These are phyloP conservation scores for Theileria equi DNA, from an alignment of 169 alveolate species.

Conservation along the genomic window DNA sequence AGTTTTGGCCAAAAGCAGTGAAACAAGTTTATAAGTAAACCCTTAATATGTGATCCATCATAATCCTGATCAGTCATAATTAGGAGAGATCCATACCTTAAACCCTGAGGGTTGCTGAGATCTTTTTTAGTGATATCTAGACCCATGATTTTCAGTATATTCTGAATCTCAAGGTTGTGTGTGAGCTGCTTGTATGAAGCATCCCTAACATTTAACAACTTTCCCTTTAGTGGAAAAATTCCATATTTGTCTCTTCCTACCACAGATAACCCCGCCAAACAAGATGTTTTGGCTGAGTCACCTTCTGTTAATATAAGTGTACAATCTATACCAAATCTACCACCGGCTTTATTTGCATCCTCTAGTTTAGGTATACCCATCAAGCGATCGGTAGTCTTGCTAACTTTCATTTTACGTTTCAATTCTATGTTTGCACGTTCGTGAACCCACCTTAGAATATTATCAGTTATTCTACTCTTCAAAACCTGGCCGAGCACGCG, in stretches of 20 bases:
- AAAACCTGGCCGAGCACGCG: constrained; percentile 85
- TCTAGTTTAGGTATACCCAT: constrained; percentile 94
- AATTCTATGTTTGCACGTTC: constrained; percentile 92
- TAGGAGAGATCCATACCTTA: constrained; percentile 98
- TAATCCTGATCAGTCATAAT: constrained; percentile 99
- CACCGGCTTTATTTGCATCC: constrained; percentile 99
- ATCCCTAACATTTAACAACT: constrained; percentile 98
- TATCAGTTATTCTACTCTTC: constrained; percentile 86
- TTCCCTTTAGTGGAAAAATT: constrained; percentile 99
- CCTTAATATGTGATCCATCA: constrained; percentile 99
- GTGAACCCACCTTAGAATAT: constrained; percentile 89
- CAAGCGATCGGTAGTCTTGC: constrained; percentile 71
- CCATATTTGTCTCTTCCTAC: constrained; percentile 98
- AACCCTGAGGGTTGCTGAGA: constrained; percentile 84
- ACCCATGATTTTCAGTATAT: constrained; percentile 94
- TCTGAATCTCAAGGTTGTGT: constrained; percentile 95
- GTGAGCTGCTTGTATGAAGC: constrained; percentile 92
- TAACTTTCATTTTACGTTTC: constrained; percentile 81
- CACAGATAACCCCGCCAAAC: constrained; percentile 98
- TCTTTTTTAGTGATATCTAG: constrained; percentile 84
- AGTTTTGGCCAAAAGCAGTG: constrained; percentile 99
- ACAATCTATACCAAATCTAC: constrained; percentile 89
- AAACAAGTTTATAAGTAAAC: constrained; percentile 96
- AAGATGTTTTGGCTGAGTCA: constrained; percentile 99
- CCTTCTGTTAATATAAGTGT: constrained; percentile 99